Evolutionary conservation across 805 yeast genomes (phyloP).

Genomic region (Schwanniomyces yamadae): DNA sequence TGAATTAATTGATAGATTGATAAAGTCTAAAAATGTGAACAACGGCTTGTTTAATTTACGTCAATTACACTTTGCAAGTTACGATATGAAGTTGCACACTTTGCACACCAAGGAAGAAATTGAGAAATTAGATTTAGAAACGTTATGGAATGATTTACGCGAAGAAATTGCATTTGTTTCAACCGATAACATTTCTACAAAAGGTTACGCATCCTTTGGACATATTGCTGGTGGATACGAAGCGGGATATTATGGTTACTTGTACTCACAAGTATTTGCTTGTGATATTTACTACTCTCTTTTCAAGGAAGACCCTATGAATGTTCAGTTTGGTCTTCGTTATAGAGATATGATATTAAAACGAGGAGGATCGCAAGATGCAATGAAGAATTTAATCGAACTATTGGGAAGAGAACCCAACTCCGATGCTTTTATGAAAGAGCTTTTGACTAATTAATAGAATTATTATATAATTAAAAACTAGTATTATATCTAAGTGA

Average conservation of each 20-base stretch:
- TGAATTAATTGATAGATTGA: constrained; percentile 54
- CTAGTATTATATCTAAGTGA: not conserved
- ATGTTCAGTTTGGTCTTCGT: constrained; percentile 55
- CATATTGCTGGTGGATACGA: constrained; percentile 84
- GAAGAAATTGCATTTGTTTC: constrained; percentile 59
- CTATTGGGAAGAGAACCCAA: constrained; percentile 76
- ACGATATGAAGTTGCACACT: constrained; percentile 72
- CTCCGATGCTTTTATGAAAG: constrained; percentile 68
- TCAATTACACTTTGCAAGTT: constrained; percentile 75
- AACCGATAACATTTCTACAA: constrained; percentile 54
- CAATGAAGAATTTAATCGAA: constrained; percentile 59
- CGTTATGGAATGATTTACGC: constrained; percentile 65
- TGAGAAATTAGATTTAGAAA: constrained; percentile 45
- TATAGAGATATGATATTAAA: constrained; percentile 70
- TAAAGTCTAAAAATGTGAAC: constrained; percentile 70
- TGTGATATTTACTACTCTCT: constrained; percentile 74
- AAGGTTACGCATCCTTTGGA: constrained; percentile 74
- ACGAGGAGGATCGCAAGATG: constrained; percentile 74
- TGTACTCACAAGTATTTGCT: constrained; percentile 85
- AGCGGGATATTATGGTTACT: constrained; percentile 82
- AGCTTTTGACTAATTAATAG: constrained; percentile 37
- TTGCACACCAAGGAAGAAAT: constrained; percentile 42
- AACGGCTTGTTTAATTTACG: constrained; percentile 70
- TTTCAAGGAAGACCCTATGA: constrained; percentile 68
- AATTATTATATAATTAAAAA: not conserved